Percentiles rank a stretch among this genome's conserved stretches.
Conservation (phyloP, 805 yeast species). For the Monosporozyma unispora region DNA sequence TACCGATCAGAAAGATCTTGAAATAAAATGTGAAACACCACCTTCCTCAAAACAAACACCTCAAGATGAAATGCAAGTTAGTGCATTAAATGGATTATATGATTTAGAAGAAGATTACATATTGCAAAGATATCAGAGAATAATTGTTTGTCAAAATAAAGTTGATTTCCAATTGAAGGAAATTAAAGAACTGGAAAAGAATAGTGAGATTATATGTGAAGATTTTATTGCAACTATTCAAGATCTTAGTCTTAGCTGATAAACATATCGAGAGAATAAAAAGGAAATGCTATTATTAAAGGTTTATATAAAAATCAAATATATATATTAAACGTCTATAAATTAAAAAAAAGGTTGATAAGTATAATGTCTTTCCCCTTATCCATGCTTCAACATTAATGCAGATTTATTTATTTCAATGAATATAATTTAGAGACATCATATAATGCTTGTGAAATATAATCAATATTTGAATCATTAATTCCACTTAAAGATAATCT, state of each 20-base stretch:
- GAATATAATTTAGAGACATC: constrained; percentile 6
- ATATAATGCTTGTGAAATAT: constrained; percentile 26
- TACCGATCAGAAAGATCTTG: not conserved
- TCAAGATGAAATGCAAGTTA: not conserved
- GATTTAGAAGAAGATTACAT: not conserved
- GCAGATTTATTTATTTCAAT: not conserved
- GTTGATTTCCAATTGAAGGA: not conserved
- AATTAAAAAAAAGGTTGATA: not conserved
- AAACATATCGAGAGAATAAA: not conserved
- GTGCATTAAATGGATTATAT: not conserved
- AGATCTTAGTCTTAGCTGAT: not conserved
- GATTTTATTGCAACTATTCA: not conserved
- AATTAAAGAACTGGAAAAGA: not conserved
- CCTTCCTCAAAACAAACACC: not conserved
- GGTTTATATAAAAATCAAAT: too few relatives aligned
- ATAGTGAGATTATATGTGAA: not conserved
- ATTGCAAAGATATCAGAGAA: not conserved
- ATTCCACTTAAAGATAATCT: constrained; percentile 88
- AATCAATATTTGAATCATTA: constrained; percentile 68
- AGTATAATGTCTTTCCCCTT: not conserved
- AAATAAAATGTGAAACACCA: too few relatives aligned
- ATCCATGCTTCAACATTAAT: not conserved
- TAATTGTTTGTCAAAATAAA: not conserved
- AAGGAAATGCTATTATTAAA: not conserved
- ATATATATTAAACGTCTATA: not conserved